A percentile compares a stretch with the other conserved stretches of the same genome.
Conservation (phyloP, 371 early-diverging fungal genomes). For the Catenaria anguillulae region DNA sequence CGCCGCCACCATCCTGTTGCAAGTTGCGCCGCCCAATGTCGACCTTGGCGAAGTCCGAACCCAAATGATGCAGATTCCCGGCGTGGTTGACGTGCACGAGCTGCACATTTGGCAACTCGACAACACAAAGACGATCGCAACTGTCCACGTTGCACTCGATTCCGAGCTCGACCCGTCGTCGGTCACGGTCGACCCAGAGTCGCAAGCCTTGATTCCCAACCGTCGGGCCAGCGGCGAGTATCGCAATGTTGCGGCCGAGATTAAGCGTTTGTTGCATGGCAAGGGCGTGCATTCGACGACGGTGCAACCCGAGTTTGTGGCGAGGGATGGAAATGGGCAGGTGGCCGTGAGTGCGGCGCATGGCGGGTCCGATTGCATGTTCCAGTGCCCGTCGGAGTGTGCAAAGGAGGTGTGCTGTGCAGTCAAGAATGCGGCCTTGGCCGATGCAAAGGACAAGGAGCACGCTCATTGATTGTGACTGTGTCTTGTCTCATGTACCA, state of each 20-base stretch:
- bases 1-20: conserved; percentile 67
- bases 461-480: too few relatives aligned
- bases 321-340: too few relatives aligned
- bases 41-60: conserved; percentile 45
- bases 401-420: too few relatives aligned
- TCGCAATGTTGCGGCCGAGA: conserved; percentile 43
- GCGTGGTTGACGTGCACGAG: conserved; percentile 67
- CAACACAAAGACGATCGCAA: conserved; percentile 65
- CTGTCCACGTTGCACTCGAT: conserved; percentile 56
- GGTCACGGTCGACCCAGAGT: conserved; percentile 63
- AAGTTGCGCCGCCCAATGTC: conserved; percentile 60
- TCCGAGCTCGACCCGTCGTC: conserved; percentile 44
- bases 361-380: too few relatives aligned
- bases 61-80: conserved; percentile 35
- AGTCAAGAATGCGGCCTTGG: too few relatives aligned
- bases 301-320: conserved; percentile 77
- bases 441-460: too few relatives aligned
- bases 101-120: conserved; percentile 89
- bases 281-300: conserved; percentile 76
- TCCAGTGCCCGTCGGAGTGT: too few relatives aligned
- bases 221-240: conserved; percentile 16
- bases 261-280: conserved; percentile 55
- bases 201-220: too few relatives aligned
- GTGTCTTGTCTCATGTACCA: too few relatives aligned
- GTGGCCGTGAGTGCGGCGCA: too few relatives aligned